Base-by-base conservation (phyloP, 768 basidiomycete genomes). In the Russula brevipes region DNA sequence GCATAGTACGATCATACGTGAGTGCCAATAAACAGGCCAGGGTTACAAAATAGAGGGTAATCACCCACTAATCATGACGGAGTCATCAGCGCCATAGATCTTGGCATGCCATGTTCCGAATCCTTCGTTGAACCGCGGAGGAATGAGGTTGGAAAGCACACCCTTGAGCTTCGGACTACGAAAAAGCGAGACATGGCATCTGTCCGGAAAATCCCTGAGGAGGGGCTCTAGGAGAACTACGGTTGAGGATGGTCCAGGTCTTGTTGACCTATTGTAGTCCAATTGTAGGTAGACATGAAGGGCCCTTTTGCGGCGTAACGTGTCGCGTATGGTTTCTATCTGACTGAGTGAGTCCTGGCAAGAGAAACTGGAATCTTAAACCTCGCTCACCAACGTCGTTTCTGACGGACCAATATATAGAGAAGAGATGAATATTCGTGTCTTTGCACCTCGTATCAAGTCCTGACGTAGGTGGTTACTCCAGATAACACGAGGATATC, bases 21-120 rank as follows among this genome's bases (percentile, higher is more conserved):
- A 54, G n/a, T 10, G n/a, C 57, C 57, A 44, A 17, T 30, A 49
- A 41, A 14, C 55, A 1, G 0, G 36, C 2, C 8, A 45, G 38
- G 33, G 35, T 4, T 30, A 10, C 47, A 55, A 36, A 57, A 59
- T 39, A 50, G 57, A 79, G n/a, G 14, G 54, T 61, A 73, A 85
- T 75, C 67, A 96, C 96, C 97, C 97, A 69, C 86, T 92, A 64
- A 99, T 85, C 73, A 99, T 85, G 47, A 99, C 81, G 57, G 95
- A 86, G 71, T 98, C 87, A 72, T 99, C 97, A 0, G 83, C 87
- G 19, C 93, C 94, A 70, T 99, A 99, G 60, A 94, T 82, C 75
- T 99, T 99, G 4, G 92, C 88, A 72, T 98, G 97, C 95, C 95
- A 98, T 2, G 95, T 93, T 0, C 95, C 96, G 91, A 94, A 98